Percentiles rank a stretch among this genome's conserved stretches.
Conservation (phyloP, 257 asterid genomes). For the Coffea canephora region DNA sequence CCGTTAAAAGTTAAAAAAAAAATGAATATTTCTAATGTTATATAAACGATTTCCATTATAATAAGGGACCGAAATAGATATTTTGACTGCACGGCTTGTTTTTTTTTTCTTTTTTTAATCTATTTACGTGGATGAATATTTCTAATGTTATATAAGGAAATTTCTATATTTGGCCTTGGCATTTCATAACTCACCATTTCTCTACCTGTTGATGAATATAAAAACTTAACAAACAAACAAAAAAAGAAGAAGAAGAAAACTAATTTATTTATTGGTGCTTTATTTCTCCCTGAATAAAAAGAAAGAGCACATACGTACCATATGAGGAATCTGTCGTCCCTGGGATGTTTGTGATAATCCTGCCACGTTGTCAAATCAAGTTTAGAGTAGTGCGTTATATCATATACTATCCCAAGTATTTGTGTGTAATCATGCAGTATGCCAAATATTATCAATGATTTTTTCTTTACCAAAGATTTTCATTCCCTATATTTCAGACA, state of each 20-base stretch:
- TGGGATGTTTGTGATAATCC: constrained; percentile 90
- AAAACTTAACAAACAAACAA: background rate
- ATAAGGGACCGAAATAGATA: too few species aligned
- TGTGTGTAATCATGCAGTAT: background rate
- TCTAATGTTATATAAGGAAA: too few species aligned
- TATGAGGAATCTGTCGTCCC: constrained; percentile 93
- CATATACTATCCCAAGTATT: too few species aligned
- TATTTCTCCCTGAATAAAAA: background rate
- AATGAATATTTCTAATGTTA: too few species aligned
- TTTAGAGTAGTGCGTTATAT: background rate
- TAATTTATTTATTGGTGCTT: too few species aligned
- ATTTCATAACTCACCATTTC: constrained; percentile 71
- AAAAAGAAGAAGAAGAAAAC: too few species aligned
- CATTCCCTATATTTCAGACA: background rate
- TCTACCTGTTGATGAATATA: constrained; percentile 40
- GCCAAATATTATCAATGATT: background rate
- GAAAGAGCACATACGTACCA: constrained; percentile 37
- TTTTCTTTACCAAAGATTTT: background rate
- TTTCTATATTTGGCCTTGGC: constrained; percentile 74
- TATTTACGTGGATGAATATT: too few species aligned
- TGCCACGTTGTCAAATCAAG: constrained; percentile 33
- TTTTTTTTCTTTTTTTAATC: too few species aligned
- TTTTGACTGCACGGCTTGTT: too few species aligned
- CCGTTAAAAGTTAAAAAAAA: too few species aligned
- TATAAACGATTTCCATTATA: too few species aligned